Percentiles rank a stretch among this genome's conserved stretches.
These are phyloP conservation scores for Silene vulgaris DNA, from an alignment of 179 eudicot genomes.

Conservation along the genomic window DNA sequence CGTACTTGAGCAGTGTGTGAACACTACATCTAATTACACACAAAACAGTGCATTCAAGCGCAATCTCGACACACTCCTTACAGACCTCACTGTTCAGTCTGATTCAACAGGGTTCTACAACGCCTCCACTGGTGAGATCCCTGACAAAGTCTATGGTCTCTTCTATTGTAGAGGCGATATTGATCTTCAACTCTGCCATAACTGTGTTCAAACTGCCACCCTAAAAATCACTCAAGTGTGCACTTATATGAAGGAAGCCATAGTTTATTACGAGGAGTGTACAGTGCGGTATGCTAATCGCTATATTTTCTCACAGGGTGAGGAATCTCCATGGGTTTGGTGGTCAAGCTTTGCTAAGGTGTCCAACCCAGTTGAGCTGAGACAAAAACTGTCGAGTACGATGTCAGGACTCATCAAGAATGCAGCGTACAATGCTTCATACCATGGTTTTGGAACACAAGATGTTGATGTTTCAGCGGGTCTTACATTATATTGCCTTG, in stretches of 20 bases:
- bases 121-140: neutral
- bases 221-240: neutral
- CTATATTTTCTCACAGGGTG: neutral
- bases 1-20: neutral
- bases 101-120: neutral
- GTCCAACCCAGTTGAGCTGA: conserved; percentile 9
- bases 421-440: conserved; percentile 18
- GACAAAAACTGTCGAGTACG: neutral
- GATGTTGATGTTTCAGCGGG: conserved; percentile 1
- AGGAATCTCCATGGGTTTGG: neutral
- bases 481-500: conserved; percentile 19
- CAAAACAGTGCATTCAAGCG: neutral
- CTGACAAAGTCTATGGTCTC: conserved; percentile 18
- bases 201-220: conserved; percentile 18
- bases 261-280: conserved; percentile 11
- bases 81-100: neutral
- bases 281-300: conserved; percentile 21
- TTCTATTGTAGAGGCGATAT: conserved; percentile 18
- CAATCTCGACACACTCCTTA: neutral
- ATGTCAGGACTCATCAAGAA: conserved; percentile 8
- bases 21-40: conserved; percentile 13
- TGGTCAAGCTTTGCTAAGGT: neutral
- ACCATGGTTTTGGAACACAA: conserved; percentile 20
- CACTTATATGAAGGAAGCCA: conserved; percentile 11
- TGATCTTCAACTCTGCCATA: neutral